Evolutionary conservation across 192 early-diverging fungal genomes (phyloP), one percentile per base, ranked within the genome.

Genomic region (Diversispora eburnea): DNA sequence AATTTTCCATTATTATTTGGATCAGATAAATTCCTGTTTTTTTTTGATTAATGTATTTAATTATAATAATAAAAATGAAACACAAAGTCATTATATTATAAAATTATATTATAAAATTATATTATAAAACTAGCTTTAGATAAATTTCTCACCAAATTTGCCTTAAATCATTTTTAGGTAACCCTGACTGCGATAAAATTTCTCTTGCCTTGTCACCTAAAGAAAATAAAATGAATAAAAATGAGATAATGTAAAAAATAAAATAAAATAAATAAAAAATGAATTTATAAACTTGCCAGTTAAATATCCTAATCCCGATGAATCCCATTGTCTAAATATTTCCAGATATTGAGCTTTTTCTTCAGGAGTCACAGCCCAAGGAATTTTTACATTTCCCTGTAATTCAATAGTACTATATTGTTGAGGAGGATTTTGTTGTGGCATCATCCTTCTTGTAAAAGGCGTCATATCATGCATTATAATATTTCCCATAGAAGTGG

Each of bases 1-100:
- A 99, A 88, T 76, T 95, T 95, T 52, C 95, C 97, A 68, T 86
- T 82, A 64, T 90, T 88, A 75, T 93, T 88, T 4, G 87, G 89
- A 82, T 93, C 93, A 39, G 91, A 84, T 6, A 95, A 82, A 62
- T 74, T 83, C 91, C 91, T 92, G 73, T 52, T 43, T 22, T 9
- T 15, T 13, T 10, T 5, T 20, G 13, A 42, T 22, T 12, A 75
- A 56, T 42, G 52, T 9, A 25, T 72, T 47, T 55, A 42, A 41
- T 19, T n/a, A 7, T 12, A 70, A 61, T 25, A 20, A 75, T 33
- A 72, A 56, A 67, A 51, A 61, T 20, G 13, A 6, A 51, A 51
- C 2, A 51, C 8, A 51, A 51, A 51, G 13, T 12, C 2, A 51
- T 12, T 12, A 51, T 12, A 4, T 12, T 12, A 51, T 17, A 13